Evolutionary conservation across 2,329 filamentous ascomycete genomes (phyloP).

Genomic region (Aspergillus ochraceus): DNA sequence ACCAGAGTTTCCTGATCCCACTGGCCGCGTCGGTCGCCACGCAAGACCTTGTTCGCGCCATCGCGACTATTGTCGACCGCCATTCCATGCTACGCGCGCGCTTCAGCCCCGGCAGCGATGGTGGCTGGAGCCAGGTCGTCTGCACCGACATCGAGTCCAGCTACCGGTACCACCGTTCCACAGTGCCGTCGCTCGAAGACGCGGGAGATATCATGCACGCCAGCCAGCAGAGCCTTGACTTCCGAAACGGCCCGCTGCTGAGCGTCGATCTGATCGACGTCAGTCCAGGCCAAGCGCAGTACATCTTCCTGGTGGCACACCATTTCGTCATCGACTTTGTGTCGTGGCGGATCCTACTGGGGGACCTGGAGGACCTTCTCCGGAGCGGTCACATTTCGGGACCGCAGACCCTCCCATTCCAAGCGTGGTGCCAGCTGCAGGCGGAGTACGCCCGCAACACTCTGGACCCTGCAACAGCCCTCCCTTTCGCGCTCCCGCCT

Average conservation of each 20-base stretch:
- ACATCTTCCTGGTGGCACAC: constrained; percentile 1
- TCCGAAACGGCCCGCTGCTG: background rate
- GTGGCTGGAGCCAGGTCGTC: background rate
- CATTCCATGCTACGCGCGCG: background rate
- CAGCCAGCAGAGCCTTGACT: background rate
- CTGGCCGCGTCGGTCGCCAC: no score
- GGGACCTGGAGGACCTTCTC: background rate
- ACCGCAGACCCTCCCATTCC: background rate
- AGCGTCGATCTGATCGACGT: background rate
- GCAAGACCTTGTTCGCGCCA: background rate
- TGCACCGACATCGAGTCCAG: background rate
- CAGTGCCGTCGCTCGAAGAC: no score
- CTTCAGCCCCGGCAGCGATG: background rate
- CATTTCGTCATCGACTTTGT: constrained; percentile 3
- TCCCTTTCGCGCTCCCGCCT: no score
- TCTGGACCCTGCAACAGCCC: no score
- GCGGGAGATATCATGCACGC: background rate
- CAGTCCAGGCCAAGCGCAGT: background rate
- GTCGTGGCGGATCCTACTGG: constrained; percentile 3
- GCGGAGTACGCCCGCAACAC: background rate
- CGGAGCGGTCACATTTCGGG: background rate
- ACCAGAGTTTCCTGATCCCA: background rate
- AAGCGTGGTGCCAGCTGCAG: background rate
- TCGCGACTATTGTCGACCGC: background rate
- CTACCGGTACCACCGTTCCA: background rate